Conservation (phyloP, 169 alveolate species). For the Plasmodium malariae region DNA sequence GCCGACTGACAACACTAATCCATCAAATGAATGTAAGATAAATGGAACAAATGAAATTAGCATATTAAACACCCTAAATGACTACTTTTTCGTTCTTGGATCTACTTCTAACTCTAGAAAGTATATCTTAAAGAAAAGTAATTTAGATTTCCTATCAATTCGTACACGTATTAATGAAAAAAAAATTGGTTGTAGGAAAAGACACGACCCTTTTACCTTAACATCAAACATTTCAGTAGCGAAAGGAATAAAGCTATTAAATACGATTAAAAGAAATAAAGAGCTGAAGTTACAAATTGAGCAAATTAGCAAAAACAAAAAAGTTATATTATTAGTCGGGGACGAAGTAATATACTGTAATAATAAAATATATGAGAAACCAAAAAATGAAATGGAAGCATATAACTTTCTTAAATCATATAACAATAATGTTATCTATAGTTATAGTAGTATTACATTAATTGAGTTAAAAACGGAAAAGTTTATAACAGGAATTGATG, state of each 20-base stretch:
- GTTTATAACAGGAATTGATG: slow-evolving; percentile 64
- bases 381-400: slow-evolving; percentile 59
- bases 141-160: slow-evolving; percentile 39
- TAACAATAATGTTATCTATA: slow-evolving; percentile 34
- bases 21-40: background rate
- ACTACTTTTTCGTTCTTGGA: slow-evolving; percentile 59
- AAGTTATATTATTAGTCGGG: slow-evolving; percentile 42
- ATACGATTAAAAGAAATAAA: slow-evolving; percentile 19
- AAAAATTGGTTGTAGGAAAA: slow-evolving; percentile 65
- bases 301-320: slow-evolving; percentile 26
- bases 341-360: slow-evolving; percentile 74
- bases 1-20: background rate
- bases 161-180: slow-evolving; percentile 55
- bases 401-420: slow-evolving; percentile 57
- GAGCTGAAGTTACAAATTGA: slow-evolving; percentile 14
- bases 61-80: background rate
- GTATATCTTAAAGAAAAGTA: slow-evolving; percentile 49
- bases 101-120: slow-evolving; percentile 68
- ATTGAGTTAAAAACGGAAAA: slow-evolving; percentile 39
- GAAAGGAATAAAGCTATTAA: slow-evolving; percentile 46
- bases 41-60: background rate
- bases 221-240: slow-evolving; percentile 64
- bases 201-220: slow-evolving; percentile 54
- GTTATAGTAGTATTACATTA: slow-evolving; percentile 56
- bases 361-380: slow-evolving; percentile 58